A percentile compares a stretch with the other conserved stretches of the same genome.
phyloP scores from a whole-genome alignment of 352 stramenopile species.

The Phytophthora brassicae region DNA sequence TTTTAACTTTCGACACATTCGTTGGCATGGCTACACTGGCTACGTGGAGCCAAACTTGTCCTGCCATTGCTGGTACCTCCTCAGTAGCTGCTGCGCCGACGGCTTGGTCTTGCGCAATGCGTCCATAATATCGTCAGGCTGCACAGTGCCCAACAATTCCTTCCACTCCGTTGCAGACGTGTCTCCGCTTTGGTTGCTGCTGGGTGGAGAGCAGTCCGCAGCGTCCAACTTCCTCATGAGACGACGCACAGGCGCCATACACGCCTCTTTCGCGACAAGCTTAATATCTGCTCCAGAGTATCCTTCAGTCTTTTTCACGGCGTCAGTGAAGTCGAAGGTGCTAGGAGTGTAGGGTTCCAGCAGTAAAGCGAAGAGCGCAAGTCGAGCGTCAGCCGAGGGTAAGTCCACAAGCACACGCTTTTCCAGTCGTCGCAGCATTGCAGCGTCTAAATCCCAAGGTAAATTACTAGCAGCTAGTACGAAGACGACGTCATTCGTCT shows the following conservation, averaged over 20 bases:
- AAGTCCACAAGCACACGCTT: slow-evolving; percentile 84
- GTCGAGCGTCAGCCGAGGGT: slow-evolving; percentile 59
- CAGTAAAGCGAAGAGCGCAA: slow-evolving; percentile 58
- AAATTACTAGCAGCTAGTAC: slow-evolving; percentile 83
- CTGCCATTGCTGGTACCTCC: slow-evolving; percentile 85
- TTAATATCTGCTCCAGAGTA: slow-evolving; percentile 88
- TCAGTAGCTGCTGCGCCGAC: slow-evolving; percentile 70
- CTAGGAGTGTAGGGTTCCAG: slow-evolving; percentile 56
- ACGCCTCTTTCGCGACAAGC: slow-evolving; percentile 83
- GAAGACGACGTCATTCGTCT: slow-evolving; percentile 82
- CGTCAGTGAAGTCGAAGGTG: slow-evolving; percentile 54
- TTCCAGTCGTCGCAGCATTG: slow-evolving; percentile 81
- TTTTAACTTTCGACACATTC: slow-evolving; percentile 5
- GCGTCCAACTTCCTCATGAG: slow-evolving; percentile 70
- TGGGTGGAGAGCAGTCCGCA: slow-evolving; percentile 28
- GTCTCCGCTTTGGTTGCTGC: slow-evolving; percentile 24
- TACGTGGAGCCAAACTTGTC: slow-evolving; percentile 76
- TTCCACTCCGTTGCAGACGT: slow-evolving; percentile 47
- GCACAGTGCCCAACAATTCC: slow-evolving; percentile 59
- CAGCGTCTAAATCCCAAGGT: slow-evolving; percentile 78
- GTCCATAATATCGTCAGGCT: slow-evolving; percentile 47
- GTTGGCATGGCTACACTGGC: slow-evolving; percentile 22
- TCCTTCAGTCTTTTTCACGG: slow-evolving; percentile 57
- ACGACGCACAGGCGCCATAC: slow-evolving; percentile 76
- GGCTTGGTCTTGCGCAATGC: slow-evolving; percentile 80